phyloP scores from a whole-genome alignment of 2,329 filamentous ascomycete genomes.

The Beauveria sp. region DNA sequence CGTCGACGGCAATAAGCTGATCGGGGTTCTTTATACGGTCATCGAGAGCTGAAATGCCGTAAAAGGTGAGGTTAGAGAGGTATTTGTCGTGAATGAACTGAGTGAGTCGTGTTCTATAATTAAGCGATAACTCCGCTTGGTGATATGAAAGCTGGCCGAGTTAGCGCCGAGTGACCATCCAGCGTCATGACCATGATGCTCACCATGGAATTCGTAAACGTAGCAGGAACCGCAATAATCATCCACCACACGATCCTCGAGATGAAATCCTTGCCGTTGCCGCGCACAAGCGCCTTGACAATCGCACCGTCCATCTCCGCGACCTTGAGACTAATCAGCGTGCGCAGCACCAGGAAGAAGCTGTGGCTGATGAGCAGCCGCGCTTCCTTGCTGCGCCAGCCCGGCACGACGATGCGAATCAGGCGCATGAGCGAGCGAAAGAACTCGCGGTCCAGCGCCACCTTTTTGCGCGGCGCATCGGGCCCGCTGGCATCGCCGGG shows the following conservation, averaged over 20 bases:
- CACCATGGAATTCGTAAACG: constrained; percentile 98
- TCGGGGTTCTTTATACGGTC: constrained; percentile 98
- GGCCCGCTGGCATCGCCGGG: constrained; percentile 20
- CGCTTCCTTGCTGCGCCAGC: constrained; percentile 83
- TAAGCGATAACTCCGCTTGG: constrained; percentile 86
- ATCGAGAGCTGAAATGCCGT: constrained; percentile 88
- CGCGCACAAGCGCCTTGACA: constrained; percentile 86
- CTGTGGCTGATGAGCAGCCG: constrained; percentile 83
- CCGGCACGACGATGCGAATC: constrained; percentile 80
- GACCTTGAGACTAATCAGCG: constrained; percentile 89
- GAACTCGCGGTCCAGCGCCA: constrained; percentile 84
- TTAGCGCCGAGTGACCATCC: neutral
- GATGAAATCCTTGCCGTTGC: constrained; percentile 84
- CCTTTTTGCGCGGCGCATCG: constrained; percentile 59
- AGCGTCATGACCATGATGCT: constrained; percentile 20
- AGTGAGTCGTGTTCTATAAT: constrained; percentile 90
- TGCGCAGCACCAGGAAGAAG: constrained; percentile 83
- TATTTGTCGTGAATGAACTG: constrained; percentile 93
- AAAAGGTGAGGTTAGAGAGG: constrained; percentile 95
- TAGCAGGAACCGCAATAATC: constrained; percentile 89
- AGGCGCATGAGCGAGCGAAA: constrained; percentile 68
- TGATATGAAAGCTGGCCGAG: constrained; percentile 74
- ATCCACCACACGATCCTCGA: constrained; percentile 95
- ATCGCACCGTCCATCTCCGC: constrained; percentile 91
- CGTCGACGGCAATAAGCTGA: constrained; percentile 93